A percentile compares a stretch with the other conserved stretches of the same genome.
phyloP scores from a whole-genome alignment of 768 basidiomycete genomes.

The Infundibulicybe gibba region DNA sequence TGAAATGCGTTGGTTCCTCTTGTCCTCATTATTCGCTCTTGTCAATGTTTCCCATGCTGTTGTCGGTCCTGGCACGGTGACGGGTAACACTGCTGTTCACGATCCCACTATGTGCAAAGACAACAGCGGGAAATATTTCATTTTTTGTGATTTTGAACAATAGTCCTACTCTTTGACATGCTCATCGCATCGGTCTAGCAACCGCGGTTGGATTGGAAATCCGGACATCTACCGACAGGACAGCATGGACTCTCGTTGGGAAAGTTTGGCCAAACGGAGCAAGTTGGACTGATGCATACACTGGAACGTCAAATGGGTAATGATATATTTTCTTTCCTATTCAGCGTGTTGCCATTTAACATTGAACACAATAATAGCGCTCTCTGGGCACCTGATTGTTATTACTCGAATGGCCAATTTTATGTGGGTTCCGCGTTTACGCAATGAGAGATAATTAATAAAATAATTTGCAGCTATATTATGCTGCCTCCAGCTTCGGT shows the following conservation, averaged over 20 bases:
- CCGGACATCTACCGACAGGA: constrained; percentile 39
- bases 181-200: constrained; percentile 15
- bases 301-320: constrained; percentile 42
- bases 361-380: constrained; percentile 16
- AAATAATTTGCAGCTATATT: constrained; percentile 38
- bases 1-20: constrained; percentile 9
- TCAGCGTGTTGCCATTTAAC: constrained; percentile 1
- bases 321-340: neutral
- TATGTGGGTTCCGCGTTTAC: constrained; percentile 13
- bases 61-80: constrained; percentile 33
- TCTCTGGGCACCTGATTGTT: constrained; percentile 37
- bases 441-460: neutral
- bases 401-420: constrained; percentile 24
- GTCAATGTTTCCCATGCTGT: constrained; percentile 14
- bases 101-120: constrained; percentile 52
- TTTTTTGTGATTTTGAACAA: constrained; percentile 35
- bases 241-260: constrained; percentile 35
- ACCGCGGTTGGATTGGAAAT: constrained; percentile 42
- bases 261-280: constrained; percentile 48
- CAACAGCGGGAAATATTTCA: constrained; percentile 38
- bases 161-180: too few relatives aligned
- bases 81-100: constrained; percentile 39
- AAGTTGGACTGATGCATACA: constrained; percentile 46
- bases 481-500: constrained; percentile 51
- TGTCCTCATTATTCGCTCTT: constrained; percentile 5